These are phyloP conservation scores for Lindgomyces ingoldianus DNA, from an alignment of 495 filamentous ascomycete genomes.

Conservation along the genomic window DNA sequence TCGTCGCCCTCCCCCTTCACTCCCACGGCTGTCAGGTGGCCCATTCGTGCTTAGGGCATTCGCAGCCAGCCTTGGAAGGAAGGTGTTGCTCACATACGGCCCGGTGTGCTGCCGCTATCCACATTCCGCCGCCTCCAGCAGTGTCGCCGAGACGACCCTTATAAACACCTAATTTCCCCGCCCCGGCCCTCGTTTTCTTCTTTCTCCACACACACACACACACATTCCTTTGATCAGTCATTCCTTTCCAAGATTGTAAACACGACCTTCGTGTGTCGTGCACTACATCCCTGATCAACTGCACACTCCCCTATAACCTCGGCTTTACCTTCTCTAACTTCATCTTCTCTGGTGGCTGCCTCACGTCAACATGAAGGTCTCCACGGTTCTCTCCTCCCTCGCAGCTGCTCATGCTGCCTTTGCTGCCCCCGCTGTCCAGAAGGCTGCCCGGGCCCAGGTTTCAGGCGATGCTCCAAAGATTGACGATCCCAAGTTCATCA, in stretches of 20 bases:
- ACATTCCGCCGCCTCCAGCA: neutral
- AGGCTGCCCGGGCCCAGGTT: neutral
- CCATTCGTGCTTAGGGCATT: neutral
- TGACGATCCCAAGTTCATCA: conserved; percentile 23
- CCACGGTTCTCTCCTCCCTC: conserved; percentile 13
- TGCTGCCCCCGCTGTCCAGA: conserved; percentile 6
- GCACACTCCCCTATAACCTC: conserved; percentile 10
- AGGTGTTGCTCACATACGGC: too few species aligned
- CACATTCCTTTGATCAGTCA: conserved; percentile 19
- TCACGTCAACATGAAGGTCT: conserved; percentile 25
- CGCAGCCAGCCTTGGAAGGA: too few species aligned
- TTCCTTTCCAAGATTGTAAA: conserved; percentile 11
- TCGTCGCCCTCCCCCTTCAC: neutral
- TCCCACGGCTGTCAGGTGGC: neutral
- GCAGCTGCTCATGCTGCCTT: conserved; percentile 4
- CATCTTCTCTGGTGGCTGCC: neutral
- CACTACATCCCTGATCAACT: conserved; percentile 30
- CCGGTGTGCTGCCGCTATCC: neutral
- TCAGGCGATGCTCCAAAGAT: conserved; percentile 9
- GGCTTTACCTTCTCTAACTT: neutral
- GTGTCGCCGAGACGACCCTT: neutral
- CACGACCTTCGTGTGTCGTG: conserved; percentile 5
- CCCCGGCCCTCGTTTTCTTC: neutral
- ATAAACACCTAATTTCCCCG: neutral
- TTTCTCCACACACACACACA: neutral